Base-by-base conservation (phyloP, 805 yeast genomes). In the Lipomyces sp. region DNA sequence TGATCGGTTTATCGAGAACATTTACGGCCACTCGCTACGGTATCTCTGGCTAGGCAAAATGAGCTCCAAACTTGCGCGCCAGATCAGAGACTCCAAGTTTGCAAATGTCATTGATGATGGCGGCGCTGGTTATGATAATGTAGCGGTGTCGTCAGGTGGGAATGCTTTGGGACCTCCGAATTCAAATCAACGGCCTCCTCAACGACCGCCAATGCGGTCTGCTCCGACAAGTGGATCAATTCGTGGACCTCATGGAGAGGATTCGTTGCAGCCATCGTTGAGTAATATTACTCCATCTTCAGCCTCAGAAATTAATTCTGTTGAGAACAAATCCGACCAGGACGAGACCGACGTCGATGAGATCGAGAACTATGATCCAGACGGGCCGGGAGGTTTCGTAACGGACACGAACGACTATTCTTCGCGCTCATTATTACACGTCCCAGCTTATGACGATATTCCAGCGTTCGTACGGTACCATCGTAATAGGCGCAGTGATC, bases 41-140 rank as follows among this genome's bases (percentile, higher is more conserved):
- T 77, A 76, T 64, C 69, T 79, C 51, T 87, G 87, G 85, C 77
- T 77, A 55, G 85, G 84, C 3, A 84, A 83, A 71, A 89, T 87
- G 4, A 74, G 77, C 56, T 76, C 61, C 53, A 57, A 60, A 34
- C 70, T 72, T 55, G 69, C 71, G 18, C 73, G 75, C 18, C 75
- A 75, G 11, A 33, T 59, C 10, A 58, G 35, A 7, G 42, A 42
- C 13, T 34, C 61, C 18, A 54, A 24, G 37, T 51, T 53, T 33
- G 65, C 67, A 15, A 55, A 58, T 37, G 56, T 57, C 0, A 51
- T 59, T 53, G 50, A 63, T 29, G 48, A n/a, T 24, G 48, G 10
- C 48, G 34, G 6, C 32, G 15, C 35, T 13, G 33, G 33, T 51
- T 29, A 13, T n/a, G 34, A n/a, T 51, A 51, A 13, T 24, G 48